These are phyloP conservation scores for Parietichytrium sp. DNA, from an alignment of 108 stramenopile species.

Conservation along the genomic window DNA sequence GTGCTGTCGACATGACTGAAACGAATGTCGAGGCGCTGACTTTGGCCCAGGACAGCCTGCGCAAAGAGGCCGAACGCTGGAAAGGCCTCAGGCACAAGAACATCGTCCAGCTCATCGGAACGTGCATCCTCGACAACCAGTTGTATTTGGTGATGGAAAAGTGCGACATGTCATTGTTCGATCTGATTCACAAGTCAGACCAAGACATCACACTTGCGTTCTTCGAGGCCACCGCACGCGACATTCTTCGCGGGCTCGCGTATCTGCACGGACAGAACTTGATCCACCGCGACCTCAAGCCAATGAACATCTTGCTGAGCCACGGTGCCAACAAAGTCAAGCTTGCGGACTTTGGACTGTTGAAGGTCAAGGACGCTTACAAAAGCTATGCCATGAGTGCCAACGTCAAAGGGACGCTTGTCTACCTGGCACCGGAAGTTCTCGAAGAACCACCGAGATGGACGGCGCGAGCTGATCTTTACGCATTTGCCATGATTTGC, in stretches of 20 bases:
- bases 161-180: background rate
- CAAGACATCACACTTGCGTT: no score
- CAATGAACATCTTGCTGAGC: background rate
- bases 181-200: constrained; percentile 27
- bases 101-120: constrained; percentile 10
- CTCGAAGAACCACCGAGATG: background rate
- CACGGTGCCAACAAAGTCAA: background rate
- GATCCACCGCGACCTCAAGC: constrained; percentile 5
- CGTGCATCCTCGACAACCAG: background rate
- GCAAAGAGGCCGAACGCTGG: background rate
- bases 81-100: background rate
- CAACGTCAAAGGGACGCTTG: background rate
- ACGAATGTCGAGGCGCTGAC: no score
- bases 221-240: constrained; percentile 2
- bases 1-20: no score
- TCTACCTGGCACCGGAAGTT: constrained; percentile 16
- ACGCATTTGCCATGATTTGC: background rate
- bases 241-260: background rate
- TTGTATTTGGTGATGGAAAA: background rate
- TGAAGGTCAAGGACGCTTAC: background rate
- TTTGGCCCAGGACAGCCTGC: no score
- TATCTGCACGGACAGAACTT: background rate
- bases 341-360: constrained; percentile 18
- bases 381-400: background rate
- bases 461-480: background rate